Evolutionary conservation across 768 basidiomycete species (phyloP).

Genomic region (Tricholoma hemisulphureum): DNA sequence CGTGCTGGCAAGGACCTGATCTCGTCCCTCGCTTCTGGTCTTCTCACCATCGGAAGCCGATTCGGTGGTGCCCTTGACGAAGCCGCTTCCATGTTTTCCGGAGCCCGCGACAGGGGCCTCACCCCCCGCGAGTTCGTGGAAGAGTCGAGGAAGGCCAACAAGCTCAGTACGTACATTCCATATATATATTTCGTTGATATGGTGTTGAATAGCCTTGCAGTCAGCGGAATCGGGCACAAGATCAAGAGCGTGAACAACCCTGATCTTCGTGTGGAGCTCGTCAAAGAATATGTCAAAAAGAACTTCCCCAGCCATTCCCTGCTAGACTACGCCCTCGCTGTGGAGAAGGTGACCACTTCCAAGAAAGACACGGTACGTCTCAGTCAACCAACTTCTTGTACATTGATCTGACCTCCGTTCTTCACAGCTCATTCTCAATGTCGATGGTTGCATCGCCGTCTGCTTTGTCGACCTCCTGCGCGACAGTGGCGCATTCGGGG

Average conservation of each 20-base stretch:
- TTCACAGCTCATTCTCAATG: conserved; percentile 86
- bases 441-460: conserved; percentile 93
- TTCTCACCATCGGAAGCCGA: conserved; percentile 95
- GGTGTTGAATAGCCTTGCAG: conserved; percentile 32
- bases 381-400: not conserved
- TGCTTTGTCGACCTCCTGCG: conserved; percentile 95
- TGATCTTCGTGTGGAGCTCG: conserved; percentile 87
- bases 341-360: conserved; percentile 94
- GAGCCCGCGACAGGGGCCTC: conserved; percentile 84
- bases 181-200: conserved; percentile 7
- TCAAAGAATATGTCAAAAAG: conserved; percentile 93
- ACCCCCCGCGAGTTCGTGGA: conserved; percentile 99
- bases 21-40: conserved; percentile 92
- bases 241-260: conserved; percentile 99
- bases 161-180: conserved; percentile 79
- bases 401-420: conserved; percentile 3
- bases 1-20: conserved; percentile 99
- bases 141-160: conserved; percentile 87
- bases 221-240: conserved; percentile 99
- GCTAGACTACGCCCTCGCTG: conserved; percentile 92
- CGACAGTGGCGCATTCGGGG: conserved; percentile 90
- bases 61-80: conserved; percentile 99
- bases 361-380: conserved; percentile 90
- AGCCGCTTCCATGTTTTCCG: conserved; percentile 93
- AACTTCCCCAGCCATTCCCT: conserved; percentile 94